phyloP scores from a whole-genome alignment of 2,329 filamentous ascomycete species.

The Periconia macrospinosa region DNA sequence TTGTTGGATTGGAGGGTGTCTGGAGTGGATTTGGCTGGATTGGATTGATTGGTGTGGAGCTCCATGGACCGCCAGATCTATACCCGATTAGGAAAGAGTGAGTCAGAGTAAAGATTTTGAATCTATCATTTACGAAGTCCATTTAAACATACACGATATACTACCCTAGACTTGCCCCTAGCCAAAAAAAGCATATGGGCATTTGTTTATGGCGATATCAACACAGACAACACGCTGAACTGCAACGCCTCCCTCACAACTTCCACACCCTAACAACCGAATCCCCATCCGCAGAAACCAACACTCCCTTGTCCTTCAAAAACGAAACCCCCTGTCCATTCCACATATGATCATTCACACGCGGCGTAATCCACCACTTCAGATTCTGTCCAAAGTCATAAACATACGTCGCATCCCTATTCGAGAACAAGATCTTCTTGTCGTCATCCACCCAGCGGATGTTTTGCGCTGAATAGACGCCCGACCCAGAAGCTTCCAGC shows the following conservation, averaged over 20 bases:
- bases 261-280: conserved; percentile 9
- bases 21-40: too few relatives aligned
- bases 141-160: not conserved
- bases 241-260: conserved; percentile 2
- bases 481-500: not conserved
- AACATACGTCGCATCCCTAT: conserved; percentile 1
- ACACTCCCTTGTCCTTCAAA: not conserved
- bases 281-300: conserved; percentile 7
- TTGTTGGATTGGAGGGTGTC: too few relatives aligned
- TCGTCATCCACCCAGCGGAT: conserved; percentile 6
- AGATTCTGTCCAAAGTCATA: conserved; percentile 11
- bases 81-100: too few relatives aligned
- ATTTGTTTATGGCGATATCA: too few relatives aligned
- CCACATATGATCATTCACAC: conserved; percentile 5
- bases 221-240: too few relatives aligned
- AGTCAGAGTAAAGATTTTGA: too few relatives aligned
- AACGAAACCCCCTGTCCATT: not conserved
- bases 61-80: too few relatives aligned
- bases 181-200: too few relatives aligned
- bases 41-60: too few relatives aligned
- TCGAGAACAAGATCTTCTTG: conserved; percentile 5
- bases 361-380: conserved; percentile 1
- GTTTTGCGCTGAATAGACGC: not conserved
- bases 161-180: not conserved
- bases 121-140: too few relatives aligned